These are phyloP conservation scores for Clarireedia paspali DNA, from an alignment of 2,329 filamentous ascomycete species.

Conservation along the genomic window DNA sequence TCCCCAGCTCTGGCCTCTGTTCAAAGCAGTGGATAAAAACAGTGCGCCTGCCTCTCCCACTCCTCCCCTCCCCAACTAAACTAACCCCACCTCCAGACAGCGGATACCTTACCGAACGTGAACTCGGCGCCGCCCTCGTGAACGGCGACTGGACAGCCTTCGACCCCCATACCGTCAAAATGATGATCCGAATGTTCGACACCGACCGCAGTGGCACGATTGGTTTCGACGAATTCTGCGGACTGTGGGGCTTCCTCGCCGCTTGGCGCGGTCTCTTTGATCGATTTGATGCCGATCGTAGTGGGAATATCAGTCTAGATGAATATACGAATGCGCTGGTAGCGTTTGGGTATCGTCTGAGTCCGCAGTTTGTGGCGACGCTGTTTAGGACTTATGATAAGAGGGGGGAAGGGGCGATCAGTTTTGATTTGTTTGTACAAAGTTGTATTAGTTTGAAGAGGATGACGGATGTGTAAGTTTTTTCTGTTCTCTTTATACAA, in stretches of 20 bases:
- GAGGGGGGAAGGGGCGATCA: constrained; percentile 61
- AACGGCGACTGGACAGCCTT: constrained; percentile 96
- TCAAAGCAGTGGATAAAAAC: constrained; percentile 84
- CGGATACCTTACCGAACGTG: constrained; percentile 76
- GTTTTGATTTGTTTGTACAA: constrained; percentile 96
- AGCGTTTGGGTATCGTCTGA: constrained; percentile 89
- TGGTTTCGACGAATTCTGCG: constrained; percentile 93
- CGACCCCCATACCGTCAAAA: constrained; percentile 85
- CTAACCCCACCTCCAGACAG: constrained; percentile 42
- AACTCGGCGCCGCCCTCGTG: constrained; percentile 83
- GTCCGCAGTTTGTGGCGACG: constrained; percentile 72
- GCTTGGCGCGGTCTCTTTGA: constrained; percentile 94
- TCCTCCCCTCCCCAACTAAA: not conserved
- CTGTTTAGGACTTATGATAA: constrained; percentile 89
- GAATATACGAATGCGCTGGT: constrained; percentile 89
- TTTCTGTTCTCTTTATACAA: not conserved
- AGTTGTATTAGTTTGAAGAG: constrained; percentile 93
- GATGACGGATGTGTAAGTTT: constrained; percentile 78
- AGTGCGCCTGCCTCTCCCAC: constrained; percentile 38
- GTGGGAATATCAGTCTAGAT: constrained; percentile 74
- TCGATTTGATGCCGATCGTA: constrained; percentile 82
- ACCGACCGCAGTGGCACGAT: constrained; percentile 82
- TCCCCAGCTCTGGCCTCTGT: constrained; percentile 73
- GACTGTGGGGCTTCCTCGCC: constrained; percentile 90
- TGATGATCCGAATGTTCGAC: constrained; percentile 99